Conservation (phyloP, 1,139 yeast species). For the Geotrichum candidum region DNA sequence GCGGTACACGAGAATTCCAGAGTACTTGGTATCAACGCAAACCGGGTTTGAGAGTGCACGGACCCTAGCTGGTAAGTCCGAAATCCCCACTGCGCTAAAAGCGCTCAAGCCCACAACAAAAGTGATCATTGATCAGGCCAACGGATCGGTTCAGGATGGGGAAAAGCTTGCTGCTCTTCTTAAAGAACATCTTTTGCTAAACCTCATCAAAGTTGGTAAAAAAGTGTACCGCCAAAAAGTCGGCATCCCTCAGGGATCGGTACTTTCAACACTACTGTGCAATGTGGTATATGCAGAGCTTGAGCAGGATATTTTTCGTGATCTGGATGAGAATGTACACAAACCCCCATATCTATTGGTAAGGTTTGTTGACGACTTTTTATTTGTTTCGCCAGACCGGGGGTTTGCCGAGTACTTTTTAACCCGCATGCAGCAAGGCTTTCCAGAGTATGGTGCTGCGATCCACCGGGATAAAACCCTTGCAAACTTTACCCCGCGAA, state of each 20-base stretch:
- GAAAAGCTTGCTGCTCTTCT: constrained; percentile 24
- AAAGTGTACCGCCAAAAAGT: constrained; percentile 43
- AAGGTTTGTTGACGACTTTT: constrained; percentile 81
- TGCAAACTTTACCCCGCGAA: constrained; percentile 27
- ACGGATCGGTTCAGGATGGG: constrained; percentile 12
- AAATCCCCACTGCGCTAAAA: not conserved
- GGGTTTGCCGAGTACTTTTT: constrained; percentile 29
- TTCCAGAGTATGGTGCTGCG: constrained; percentile 53
- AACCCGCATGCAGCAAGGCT: constrained; percentile 35
- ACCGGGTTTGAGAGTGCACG: not conserved
- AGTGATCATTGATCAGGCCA: constrained; percentile 10
- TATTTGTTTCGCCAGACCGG: constrained; percentile 50
- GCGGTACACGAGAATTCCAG: constrained; percentile 2
- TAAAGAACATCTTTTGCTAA: constrained; percentile 39
- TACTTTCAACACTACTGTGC: constrained; percentile 69
- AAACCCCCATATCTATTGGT: constrained; percentile 39
- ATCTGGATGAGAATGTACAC: constrained; percentile 22
- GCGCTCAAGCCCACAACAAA: not conserved
- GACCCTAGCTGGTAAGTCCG: not conserved
- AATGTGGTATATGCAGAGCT: constrained; percentile 66
- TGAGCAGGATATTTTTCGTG: constrained; percentile 39
- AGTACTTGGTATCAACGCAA: constrained; percentile 1
- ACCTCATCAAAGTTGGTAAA: constrained; percentile 37
- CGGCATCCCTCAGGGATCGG: constrained; percentile 87
- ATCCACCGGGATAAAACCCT: constrained; percentile 55